Evolutionary conservation across 306 rosid species (phyloP), one percentile per base, ranked within the genome.

Genomic region (Castanopsis chinensis): DNA sequence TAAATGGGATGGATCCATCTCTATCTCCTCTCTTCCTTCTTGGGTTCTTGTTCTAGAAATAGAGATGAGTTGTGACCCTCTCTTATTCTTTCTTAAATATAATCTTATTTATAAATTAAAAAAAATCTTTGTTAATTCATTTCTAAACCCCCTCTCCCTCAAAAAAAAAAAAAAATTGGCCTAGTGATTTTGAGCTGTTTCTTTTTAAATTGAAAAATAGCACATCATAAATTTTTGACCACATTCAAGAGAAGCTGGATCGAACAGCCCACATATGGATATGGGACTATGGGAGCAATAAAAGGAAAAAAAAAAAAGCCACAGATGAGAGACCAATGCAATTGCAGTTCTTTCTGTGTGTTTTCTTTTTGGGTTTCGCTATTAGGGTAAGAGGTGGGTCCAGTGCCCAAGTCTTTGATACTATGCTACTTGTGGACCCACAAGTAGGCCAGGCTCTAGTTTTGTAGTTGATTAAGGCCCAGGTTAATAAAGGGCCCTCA

Each of bases 11-110:
- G 45, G 12, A 41, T 0, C 11, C 0, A 8, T 41, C 0, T 41
- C 0, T 41, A 41, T 41, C 45, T 41, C 12, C 0, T 2, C 2
- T 41, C 3, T 41, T 41, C 1, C 0, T 8, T 41, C 0, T 41
- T 8, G 1, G 12, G 0, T 41, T 41, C 11, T 41, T 41, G 45
- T 41, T 41, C 0, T 0, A 41, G 12, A 41, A 41, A 41, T 41
- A 0, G 45, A 41, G 12, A 41, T 41, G 45, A 41, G 12, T 41
- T 8, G 11, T 41, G 3, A 0, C 1, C 3, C 3, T 37, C 45
- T 8, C 10, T 37, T 37, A 37, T 37, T 37, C 3, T 37, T 37
- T 37, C 10, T 37, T 7, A 37, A 37, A 37, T 7, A 37, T 37
- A 37, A 7, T 37, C 2, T 37, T 37, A 49, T 49, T 49, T 4